Conservation (phyloP, 768 basidiomycete genomes). For the Suillus sp. region DNA sequence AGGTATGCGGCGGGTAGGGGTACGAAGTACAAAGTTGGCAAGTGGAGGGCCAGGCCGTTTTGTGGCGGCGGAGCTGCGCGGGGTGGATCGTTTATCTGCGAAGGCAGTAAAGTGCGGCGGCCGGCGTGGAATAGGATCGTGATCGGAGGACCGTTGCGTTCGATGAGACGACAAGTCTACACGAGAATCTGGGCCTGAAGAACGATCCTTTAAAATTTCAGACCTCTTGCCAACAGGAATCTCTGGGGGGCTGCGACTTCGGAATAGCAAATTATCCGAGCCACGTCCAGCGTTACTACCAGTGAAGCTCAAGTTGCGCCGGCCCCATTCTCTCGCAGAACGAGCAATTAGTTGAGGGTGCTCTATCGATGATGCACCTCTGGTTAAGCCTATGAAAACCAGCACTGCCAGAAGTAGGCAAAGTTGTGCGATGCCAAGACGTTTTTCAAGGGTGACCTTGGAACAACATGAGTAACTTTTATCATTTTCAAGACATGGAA, state of each 20-base stretch:
- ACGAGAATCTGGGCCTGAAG: not conserved
- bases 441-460: conserved; percentile 85
- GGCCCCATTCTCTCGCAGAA: conserved; percentile 56
- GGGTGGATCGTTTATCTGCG: not conserved
- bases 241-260: conserved; percentile 34
- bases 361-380: conserved; percentile 53
- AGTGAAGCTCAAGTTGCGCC: conserved; percentile 56
- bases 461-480: conserved; percentile 10
- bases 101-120: not conserved
- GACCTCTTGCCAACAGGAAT: conserved; percentile 16
- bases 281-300: conserved; percentile 46
- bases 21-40: conserved; percentile 22
- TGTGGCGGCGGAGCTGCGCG: not conserved
- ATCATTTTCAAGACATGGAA: not conserved
- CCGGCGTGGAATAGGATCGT: not conserved
- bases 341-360: conserved; percentile 17
- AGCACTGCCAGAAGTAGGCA: conserved; percentile 81
- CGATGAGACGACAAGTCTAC: not conserved
- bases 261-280: conserved; percentile 25
- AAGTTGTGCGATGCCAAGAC: conserved; percentile 86
- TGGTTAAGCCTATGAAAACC: conserved; percentile 83
- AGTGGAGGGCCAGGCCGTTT: not conserved
- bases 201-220: conserved; percentile 10
- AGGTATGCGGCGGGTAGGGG: conserved; percentile 33
- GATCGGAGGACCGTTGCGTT: not conserved